These are phyloP conservation scores for Gossypium ekmanianum DNA, from an alignment of 345 rosid genomes.

Conservation along the genomic window DNA sequence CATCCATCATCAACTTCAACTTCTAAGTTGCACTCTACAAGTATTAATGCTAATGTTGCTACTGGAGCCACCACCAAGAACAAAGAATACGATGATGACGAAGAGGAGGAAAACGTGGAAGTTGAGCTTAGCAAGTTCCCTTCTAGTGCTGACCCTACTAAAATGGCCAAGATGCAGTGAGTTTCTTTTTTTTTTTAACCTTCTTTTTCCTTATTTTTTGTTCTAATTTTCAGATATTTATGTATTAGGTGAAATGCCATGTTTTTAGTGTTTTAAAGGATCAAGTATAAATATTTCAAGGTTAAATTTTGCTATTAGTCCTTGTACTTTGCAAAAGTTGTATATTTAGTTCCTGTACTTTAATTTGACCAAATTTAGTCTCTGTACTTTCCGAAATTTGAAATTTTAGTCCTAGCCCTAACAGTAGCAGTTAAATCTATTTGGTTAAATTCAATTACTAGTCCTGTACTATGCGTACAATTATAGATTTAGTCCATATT, in stretches of 20 bases:
- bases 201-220: neutral
- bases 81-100: slow-evolving; percentile 68
- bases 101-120: slow-evolving; percentile 88
- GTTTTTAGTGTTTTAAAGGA: neutral
- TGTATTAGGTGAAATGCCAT: neutral
- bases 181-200: slow-evolving; percentile 1
- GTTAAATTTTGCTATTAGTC: no score
- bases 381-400: no score
- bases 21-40: slow-evolving; percentile 15
- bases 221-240: neutral
- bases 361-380: no score
- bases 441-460: no score
- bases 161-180: slow-evolving; percentile 94
- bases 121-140: slow-evolving; percentile 76
- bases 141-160: slow-evolving; percentile 67
- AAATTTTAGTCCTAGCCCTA: no score
- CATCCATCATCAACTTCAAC: slow-evolving; percentile 23
- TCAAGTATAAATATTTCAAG: no score
- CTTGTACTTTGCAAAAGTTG: no score
- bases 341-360: no score
- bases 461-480: no score
- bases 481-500: no score
- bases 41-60: neutral
- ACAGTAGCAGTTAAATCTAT: no score
- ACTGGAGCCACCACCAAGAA: slow-evolving; percentile 26